Evolutionary conservation across 805 yeast genomes (phyloP).

Genomic region (Suhomyces sp.): DNA sequence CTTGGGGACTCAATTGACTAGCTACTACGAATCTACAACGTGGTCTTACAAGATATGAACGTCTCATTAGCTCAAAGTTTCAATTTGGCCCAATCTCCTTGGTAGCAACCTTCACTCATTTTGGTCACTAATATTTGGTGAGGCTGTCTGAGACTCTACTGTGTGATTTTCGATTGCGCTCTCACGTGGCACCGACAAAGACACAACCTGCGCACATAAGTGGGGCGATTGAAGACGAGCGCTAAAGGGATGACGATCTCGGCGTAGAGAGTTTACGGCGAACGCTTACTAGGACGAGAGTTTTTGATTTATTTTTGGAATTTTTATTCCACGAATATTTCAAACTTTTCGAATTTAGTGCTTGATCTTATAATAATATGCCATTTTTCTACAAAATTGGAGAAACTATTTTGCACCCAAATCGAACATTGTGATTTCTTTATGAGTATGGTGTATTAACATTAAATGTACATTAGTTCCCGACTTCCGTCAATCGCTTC

Average conservation of each 20-base stretch:
- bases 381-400: neutral
- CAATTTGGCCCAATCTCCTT: neutral
- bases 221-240: neutral
- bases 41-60: neutral
- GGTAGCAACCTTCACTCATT: neutral
- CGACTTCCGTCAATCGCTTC: neutral
- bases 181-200: neutral
- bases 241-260: neutral
- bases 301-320: neutral
- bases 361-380: neutral
- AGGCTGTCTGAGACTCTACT: slow-evolving; percentile 1
- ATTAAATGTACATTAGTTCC: neutral
- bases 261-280: neutral
- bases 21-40: neutral
- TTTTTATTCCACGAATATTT: neutral
- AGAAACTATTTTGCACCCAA: neutral
- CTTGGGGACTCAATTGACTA: neutral
- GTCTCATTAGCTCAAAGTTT: neutral
- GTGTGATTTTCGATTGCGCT: neutral
- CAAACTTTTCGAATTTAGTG: neutral
- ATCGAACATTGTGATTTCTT: neutral
- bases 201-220: neutral
- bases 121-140: neutral
- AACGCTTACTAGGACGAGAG: neutral
- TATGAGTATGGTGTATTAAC: neutral